Percentiles rank a stretch among this genome's conserved stretches.
Evolutionary conservation across 352 stramenopile genomes (phyloP).

Genomic region (Globisporangium uncinulatum): DNA sequence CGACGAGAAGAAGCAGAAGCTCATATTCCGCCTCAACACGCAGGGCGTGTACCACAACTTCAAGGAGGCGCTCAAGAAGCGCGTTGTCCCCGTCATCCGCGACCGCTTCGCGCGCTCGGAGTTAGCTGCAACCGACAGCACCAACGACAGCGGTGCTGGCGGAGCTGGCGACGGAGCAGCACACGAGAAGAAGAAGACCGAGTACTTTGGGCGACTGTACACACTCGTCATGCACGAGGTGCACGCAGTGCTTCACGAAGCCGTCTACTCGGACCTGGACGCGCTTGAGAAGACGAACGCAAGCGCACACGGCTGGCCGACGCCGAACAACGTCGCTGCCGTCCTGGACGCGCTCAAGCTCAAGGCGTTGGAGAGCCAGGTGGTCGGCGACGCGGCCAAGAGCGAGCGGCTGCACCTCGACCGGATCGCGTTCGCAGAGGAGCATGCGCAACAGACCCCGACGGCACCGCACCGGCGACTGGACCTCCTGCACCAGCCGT

Average conservation of each 20-base stretch:
- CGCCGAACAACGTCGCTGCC: constrained; percentile 18
- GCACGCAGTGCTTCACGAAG: constrained; percentile 54
- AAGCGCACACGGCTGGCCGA: constrained; percentile 15
- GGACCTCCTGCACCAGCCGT: constrained; percentile 3
- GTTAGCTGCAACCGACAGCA: constrained; percentile 15
- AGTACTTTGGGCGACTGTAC: constrained; percentile 66
- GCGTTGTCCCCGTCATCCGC: constrained; percentile 64
- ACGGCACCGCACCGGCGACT: constrained; percentile 2
- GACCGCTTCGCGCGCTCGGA: constrained; percentile 36
- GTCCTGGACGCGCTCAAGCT: constrained; percentile 34
- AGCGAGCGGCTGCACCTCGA: constrained; percentile 61
- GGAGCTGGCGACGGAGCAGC: background rate
- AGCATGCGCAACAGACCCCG: background rate
- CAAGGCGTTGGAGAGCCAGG: constrained; percentile 67
- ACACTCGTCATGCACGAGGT: constrained; percentile 73
- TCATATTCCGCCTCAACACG: constrained; percentile 77
- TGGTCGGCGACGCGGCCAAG: constrained; percentile 60
- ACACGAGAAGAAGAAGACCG: constrained; percentile 27
- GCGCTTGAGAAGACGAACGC: constrained; percentile 30
- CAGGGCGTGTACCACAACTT: constrained; percentile 75
- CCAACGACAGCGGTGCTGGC: constrained; percentile 4
- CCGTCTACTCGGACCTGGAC: constrained; percentile 36
- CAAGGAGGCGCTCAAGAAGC: constrained; percentile 82
- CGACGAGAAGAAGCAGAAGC: constrained; percentile 62
- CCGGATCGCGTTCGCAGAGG: constrained; percentile 14